These are phyloP conservation scores for Sclerotinia nivalis DNA, from an alignment of 2,329 filamentous ascomycete species.

Conservation along the genomic window DNA sequence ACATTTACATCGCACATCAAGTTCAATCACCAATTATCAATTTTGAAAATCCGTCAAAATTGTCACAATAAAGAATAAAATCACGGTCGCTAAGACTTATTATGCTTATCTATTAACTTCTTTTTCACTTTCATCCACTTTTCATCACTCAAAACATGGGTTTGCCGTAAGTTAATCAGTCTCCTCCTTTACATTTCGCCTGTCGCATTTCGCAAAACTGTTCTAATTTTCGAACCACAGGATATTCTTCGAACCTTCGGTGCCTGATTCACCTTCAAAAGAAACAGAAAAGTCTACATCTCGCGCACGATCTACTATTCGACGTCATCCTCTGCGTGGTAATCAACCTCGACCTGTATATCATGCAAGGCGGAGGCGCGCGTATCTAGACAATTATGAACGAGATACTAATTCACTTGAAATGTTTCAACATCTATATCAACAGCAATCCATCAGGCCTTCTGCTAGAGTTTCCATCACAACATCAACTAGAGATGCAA, in stretches of 20 bases:
- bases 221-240: conserved; percentile 34
- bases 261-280: conserved; percentile 37
- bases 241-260: conserved; percentile 39
- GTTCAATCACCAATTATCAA: conserved; percentile 11
- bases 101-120: conserved; percentile 4
- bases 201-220: conserved; percentile 18
- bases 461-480: background rate
- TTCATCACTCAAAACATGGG: conserved; percentile 36
- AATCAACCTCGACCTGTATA: background rate
- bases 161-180: conserved; percentile 38
- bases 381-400: background rate
- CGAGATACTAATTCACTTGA: too few relatives aligned
- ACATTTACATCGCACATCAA: background rate
- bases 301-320: conserved; percentile 39
- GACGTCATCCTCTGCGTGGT: conserved; percentile 27
- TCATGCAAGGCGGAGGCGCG: background rate
- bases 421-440: background rate
- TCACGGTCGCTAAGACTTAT: conserved; percentile 29
- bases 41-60: conserved; percentile 27
- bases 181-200: conserved; percentile 24
- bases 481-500: background rate
- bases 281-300: conserved; percentile 37
- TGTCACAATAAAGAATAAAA: conserved; percentile 24
- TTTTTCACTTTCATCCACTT: background rate
- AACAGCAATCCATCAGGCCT: background rate